These are phyloP conservation scores for Talaromyces sp. DNA, from an alignment of 2,329 filamentous ascomycete genomes.

Conservation along the genomic window DNA sequence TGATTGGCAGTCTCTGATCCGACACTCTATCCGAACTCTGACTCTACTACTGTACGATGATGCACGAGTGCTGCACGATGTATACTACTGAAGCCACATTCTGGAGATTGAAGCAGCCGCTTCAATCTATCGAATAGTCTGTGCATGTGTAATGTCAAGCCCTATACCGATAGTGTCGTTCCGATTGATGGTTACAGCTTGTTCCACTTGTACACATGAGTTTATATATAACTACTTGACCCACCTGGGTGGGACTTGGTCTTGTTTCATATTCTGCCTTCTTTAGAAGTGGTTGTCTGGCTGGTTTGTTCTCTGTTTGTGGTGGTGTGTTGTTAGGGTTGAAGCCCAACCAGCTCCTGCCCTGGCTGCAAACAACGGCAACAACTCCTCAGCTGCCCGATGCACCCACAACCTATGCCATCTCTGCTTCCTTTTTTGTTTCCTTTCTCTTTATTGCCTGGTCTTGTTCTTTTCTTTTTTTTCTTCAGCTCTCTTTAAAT, in stretches of 20 bases:
- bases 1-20: not conserved
- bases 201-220: not conserved
- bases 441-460: not conserved
- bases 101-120: not conserved
- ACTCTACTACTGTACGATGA: constrained; percentile 10
- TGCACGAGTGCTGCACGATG: constrained; percentile 2
- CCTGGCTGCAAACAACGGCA: not conserved
- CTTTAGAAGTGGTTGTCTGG: not conserved
- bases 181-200: not conserved
- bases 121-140: not conserved
- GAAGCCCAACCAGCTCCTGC: constrained; percentile 16
- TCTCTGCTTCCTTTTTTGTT: not conserved
- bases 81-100: not conserved
- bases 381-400: constrained; percentile 17
- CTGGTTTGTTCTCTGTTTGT: not conserved
- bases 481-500: constrained; percentile 2
- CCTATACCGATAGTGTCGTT: not conserved
- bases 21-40: not conserved
- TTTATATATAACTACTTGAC: not conserved
- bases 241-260: not conserved
- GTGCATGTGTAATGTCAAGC: not conserved
- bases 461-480: not conserved
- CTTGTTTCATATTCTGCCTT: constrained; percentile 2
- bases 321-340: constrained; percentile 9
- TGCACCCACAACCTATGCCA: not conserved